Evolutionary conservation across 371 early-diverging fungal species (phyloP).

Genomic region (Mucor indicus): DNA sequence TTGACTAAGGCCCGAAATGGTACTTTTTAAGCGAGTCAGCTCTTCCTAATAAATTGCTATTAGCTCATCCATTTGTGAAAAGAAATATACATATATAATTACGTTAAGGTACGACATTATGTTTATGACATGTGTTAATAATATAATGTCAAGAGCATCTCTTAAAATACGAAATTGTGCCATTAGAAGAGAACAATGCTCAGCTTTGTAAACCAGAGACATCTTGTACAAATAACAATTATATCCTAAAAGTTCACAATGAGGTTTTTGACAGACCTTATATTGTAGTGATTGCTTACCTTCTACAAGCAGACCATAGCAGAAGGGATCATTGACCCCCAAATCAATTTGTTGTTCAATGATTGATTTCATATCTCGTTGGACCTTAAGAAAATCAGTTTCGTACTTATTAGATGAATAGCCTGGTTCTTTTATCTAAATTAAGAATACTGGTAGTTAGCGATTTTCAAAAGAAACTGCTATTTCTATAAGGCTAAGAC

Average conservation of each 20-base stretch:
- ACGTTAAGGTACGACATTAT: slow-evolving; percentile 7
- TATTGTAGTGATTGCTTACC: slow-evolving; percentile 4
- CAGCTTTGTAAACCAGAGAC: slow-evolving; percentile 6
- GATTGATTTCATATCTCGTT: slow-evolving; percentile 5
- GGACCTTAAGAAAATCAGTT: not conserved
- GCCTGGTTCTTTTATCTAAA: slow-evolving; percentile 7
- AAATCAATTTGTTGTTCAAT: slow-evolving; percentile 6
- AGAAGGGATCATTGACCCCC: not conserved
- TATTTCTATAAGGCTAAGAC: not conserved
- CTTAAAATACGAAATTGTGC: slow-evolving; percentile 8
- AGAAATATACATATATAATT: slow-evolving; percentile 5
- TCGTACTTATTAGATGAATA: slow-evolving; percentile 1
- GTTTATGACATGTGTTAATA: slow-evolving; percentile 7
- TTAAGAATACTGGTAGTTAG: not conserved
- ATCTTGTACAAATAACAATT: slow-evolving; percentile 5
- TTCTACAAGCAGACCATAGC: slow-evolving; percentile 3
- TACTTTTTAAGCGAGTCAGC: slow-evolving; percentile 1
- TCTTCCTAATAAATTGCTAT: slow-evolving; percentile 12
- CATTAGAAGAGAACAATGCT: slow-evolving; percentile 7
- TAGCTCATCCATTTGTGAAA: slow-evolving; percentile 4
- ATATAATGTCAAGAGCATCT: slow-evolving; percentile 4
- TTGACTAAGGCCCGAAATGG: slow-evolving; percentile 3
- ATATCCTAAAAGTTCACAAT: slow-evolving; percentile 10
- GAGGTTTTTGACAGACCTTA: slow-evolving; percentile 5
- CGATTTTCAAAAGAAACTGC: slow-evolving; percentile 1